Base-by-base conservation (phyloP, 1,284 basidiomycete species). In the Puccinia novopanici region DNA sequence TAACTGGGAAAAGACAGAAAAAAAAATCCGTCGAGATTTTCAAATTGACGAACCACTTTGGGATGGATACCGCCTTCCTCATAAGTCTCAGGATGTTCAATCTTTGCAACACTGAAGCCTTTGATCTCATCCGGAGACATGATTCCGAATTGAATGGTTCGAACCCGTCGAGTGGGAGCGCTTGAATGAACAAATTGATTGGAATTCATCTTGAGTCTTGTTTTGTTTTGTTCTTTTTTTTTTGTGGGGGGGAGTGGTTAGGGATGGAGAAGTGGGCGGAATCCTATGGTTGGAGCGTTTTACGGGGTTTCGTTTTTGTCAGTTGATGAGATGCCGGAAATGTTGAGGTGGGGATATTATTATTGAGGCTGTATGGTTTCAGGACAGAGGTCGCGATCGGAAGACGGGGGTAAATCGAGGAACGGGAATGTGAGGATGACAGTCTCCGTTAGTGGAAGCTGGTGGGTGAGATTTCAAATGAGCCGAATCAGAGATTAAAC, bases 141-240 rank as follows among this genome's bases (percentile, higher is more conserved):
- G 84, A 99, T 95, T 85, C 97, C 96, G 88, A 99, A 99, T 87
- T 99, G 97, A 82, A 99, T 96, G 88, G 98, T 95, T 88, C 92
- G 93, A 84, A 98, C 94, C 87, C 93, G 92, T 87, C 92, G 91
- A 87, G 95, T 90, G 55, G 95, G 95, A 81, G 95, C 95, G 85
- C 93, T 91, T 61, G 95, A 98, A 87, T 91, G 93, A 83, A 95
- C 87, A 83, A 89, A 88, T 81, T 81, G 79, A 82, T 81, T 74
- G 37, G 81, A 82, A 68, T 83, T 77, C 72, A 81, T 78, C 54
- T 70, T 77, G 42, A 42, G 30, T 42, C 34, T 34, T 34, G 12
- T 40, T 17, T 12, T 42, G 17, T 59, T 34, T 17, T 34, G 27
- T 30, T 12, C 34, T 3, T 63, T 63, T 40, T 63, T 42, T 63